Conservation (phyloP, 2,329 filamentous ascomycete genomes). For the Aureobasidium sp. region DNA sequence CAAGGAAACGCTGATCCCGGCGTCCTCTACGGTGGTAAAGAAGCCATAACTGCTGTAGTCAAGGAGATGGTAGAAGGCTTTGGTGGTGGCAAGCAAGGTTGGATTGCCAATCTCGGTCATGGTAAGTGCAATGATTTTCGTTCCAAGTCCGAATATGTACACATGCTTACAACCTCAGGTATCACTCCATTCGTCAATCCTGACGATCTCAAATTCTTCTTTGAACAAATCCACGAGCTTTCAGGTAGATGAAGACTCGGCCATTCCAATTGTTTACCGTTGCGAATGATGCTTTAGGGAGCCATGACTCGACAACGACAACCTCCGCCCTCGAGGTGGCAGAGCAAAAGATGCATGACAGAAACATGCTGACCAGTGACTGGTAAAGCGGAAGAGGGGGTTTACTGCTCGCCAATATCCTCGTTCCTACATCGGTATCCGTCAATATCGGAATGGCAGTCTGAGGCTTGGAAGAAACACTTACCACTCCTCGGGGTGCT, state of each 20-base stretch:
- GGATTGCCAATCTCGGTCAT: constrained; percentile 96
- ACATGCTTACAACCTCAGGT: constrained; percentile 45
- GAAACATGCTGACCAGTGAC: constrained; percentile 30
- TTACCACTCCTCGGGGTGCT: constrained; percentile 66
- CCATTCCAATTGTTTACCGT: constrained; percentile 18
- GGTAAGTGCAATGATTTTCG: constrained; percentile 49
- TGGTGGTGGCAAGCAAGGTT: constrained; percentile 73
- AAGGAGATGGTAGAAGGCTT: constrained; percentile 85
- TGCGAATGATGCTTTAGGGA: constrained; percentile 29
- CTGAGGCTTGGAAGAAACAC: neutral
- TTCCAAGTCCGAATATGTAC: constrained; percentile 11
- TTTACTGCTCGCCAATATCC: constrained; percentile 32
- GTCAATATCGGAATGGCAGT: constrained; percentile 12
- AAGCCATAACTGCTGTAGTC: constrained; percentile 74
- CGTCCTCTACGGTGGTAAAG: constrained; percentile 76
- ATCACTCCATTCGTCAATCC: constrained; percentile 94
- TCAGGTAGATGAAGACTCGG: constrained; percentile 32
- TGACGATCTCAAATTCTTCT: constrained; percentile 87
- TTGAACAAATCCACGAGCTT: constrained; percentile 71
- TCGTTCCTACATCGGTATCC: constrained; percentile 28
- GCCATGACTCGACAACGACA: constrained; percentile 22
- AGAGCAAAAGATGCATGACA: constrained; percentile 31
- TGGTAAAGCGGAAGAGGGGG: constrained; percentile 23
- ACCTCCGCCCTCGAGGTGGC: constrained; percentile 22
- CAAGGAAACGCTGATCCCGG: constrained; percentile 97